phyloP scores from a whole-genome alignment of 2,329 filamentous ascomycete genomes.

The Talaromyces pinophilus region DNA sequence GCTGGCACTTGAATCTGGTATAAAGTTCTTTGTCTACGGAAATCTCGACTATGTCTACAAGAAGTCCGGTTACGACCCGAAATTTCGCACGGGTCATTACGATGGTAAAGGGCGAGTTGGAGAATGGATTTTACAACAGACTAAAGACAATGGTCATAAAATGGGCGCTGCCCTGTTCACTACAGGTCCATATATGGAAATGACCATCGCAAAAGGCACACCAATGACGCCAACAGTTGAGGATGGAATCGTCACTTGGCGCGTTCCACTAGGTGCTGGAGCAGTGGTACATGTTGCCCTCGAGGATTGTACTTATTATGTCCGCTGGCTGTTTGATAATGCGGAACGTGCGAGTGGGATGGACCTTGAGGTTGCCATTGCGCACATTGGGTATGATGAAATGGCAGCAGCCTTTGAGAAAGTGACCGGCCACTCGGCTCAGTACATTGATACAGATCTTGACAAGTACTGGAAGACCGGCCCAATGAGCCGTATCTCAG shows the following conservation, averaged over 20 bases:
- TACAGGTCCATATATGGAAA: constrained; percentile 33
- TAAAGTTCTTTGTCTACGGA: constrained; percentile 51
- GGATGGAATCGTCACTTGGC: constrained; percentile 47
- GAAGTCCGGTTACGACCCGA: constrained; percentile 50
- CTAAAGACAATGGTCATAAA: neutral
- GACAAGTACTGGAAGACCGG: constrained; percentile 41
- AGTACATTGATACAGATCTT: constrained; percentile 1
- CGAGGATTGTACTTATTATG: constrained; percentile 52
- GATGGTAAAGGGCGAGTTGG: constrained; percentile 50
- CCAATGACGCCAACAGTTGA: constrained; percentile 46
- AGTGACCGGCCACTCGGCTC: neutral
- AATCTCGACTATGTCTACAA: constrained; percentile 55
- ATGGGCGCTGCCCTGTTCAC: constrained; percentile 25
- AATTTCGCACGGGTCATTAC: constrained; percentile 53
- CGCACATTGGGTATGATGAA: constrained; percentile 44
- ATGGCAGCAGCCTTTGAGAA: constrained; percentile 44
- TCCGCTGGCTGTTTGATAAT: constrained; percentile 54
- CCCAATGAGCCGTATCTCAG: constrained; percentile 36
- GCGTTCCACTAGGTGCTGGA: constrained; percentile 40
- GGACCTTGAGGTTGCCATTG: constrained; percentile 50
- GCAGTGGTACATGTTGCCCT: constrained; percentile 48
- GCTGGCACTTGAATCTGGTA: constrained; percentile 38
- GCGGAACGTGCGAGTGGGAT: constrained; percentile 47
- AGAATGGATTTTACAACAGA: constrained; percentile 8
- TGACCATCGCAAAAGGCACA: constrained; percentile 33